Evolutionary conservation across 805 yeast genomes (phyloP).

Genomic region (Kuraishia ogatae): DNA sequence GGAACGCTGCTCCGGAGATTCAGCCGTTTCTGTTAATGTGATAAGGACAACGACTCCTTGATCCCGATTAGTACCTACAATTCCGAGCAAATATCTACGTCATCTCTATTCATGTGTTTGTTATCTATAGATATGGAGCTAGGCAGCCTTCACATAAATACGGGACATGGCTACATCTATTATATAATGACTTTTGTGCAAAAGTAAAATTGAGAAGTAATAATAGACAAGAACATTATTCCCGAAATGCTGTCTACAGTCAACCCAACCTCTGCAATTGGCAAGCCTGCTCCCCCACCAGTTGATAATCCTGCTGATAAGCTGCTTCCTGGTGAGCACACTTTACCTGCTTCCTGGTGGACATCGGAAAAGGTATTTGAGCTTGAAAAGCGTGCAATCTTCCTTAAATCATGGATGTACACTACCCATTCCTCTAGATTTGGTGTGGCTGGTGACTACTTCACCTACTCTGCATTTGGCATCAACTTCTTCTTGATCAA

Average conservation of each 20-base stretch:
- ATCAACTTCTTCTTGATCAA: slow-evolving; percentile 47
- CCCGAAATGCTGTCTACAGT: not conserved
- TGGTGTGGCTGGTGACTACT: slow-evolving; percentile 49
- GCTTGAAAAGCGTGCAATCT: slow-evolving; percentile 47
- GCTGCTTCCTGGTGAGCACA: slow-evolving; percentile 33
- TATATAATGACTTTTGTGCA: no score
- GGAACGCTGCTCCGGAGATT: not conserved
- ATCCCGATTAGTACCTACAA: not conserved
- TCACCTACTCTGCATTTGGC: slow-evolving; percentile 38
- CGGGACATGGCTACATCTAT: not conserved
- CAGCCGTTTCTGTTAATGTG: not conserved
- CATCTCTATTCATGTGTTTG: not conserved
- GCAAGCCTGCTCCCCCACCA: slow-evolving; percentile 18
- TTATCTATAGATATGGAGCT: not conserved
- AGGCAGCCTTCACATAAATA: not conserved
- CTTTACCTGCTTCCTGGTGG: slow-evolving; percentile 63
- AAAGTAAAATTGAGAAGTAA: no score
- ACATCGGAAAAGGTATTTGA: slow-evolving; percentile 49
- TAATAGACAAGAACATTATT: no score
- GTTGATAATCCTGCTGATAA: slow-evolving; percentile 17
- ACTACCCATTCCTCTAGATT: slow-evolving; percentile 44
- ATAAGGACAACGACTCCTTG: not conserved
- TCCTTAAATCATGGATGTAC: slow-evolving; percentile 47
- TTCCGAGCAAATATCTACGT: not conserved
- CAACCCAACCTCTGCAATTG: slow-evolving; percentile 7